A percentile compares a stretch with the other conserved stretches of the same genome.
phyloP scores from a whole-genome alignment of 2,329 filamentous ascomycete genomes.

The Verticillium zaregamsianum region DNA sequence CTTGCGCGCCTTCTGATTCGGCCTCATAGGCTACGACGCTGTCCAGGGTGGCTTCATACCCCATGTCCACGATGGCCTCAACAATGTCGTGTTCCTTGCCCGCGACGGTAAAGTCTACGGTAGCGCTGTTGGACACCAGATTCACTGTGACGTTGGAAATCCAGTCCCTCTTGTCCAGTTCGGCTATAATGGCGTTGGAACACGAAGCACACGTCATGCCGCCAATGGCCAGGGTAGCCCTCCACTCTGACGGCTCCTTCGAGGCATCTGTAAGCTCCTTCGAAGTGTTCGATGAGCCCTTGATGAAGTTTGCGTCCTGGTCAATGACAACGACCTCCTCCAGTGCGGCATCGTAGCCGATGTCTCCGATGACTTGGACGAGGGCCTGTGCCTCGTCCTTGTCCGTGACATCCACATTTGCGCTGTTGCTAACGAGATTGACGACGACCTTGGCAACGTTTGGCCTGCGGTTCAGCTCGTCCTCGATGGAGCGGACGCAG shows the following conservation, averaged over 20 bases:
- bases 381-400: slow-evolving; percentile 25
- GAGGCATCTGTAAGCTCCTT: slow-evolving; percentile 30
- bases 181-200: slow-evolving; percentile 56
- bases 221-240: slow-evolving; percentile 54
- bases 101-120: slow-evolving; percentile 38
- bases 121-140: slow-evolving; percentile 56
- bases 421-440: slow-evolving; percentile 65
- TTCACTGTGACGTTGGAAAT: slow-evolving; percentile 50
- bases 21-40: slow-evolving; percentile 30
- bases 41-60: slow-evolving; percentile 54
- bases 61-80: slow-evolving; percentile 46
- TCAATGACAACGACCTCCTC: slow-evolving; percentile 42
- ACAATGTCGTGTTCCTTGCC: slow-evolving; percentile 12
- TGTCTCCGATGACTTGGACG: slow-evolving; percentile 49
- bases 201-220: slow-evolving; percentile 75
- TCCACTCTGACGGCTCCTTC: slow-evolving; percentile 29
- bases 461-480: slow-evolving; percentile 51
- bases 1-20: slow-evolving; percentile 19
- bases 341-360: slow-evolving; percentile 63
- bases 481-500: slow-evolving; percentile 60
- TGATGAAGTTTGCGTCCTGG: slow-evolving; percentile 18
- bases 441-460: slow-evolving; percentile 57
- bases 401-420: slow-evolving; percentile 50
- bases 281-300: slow-evolving; percentile 25
- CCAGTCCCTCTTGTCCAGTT: slow-evolving; percentile 51